Base-by-base conservation (phyloP, 106 monocot species). In the Acorus gramineus region DNA sequence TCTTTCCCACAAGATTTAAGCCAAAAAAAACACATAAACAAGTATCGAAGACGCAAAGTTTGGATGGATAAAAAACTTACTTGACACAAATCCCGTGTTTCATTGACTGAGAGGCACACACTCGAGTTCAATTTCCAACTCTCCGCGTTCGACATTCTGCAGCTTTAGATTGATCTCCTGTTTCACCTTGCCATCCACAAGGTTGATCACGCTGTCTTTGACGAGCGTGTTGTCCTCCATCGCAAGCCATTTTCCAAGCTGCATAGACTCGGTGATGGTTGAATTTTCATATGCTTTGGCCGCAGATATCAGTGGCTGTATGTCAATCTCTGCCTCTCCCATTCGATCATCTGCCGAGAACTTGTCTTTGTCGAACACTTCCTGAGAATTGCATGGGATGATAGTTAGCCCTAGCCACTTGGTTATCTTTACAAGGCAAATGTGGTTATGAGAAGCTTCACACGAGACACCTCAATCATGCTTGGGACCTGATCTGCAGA, bases 241-340 rank as follows among this genome's bases (percentile, higher is more conserved):
- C 1, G 84, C 90, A 53, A 86, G 13, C 75, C 86, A 87, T 78
- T 73, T 90, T 4, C 84, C 87, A 2, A 95, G 80, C 73, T 90
- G 90, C 64, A 67, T 69, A 5, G 82, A 64, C 66, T 85, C 84
- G 7, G 57, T 55, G 59, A 78, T 67, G 1, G 46, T 48, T 0
- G 79, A 86, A 59, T 59, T 90, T 55, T 95, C 94, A 44, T 76
- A 80, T 3, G 84, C 90, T 82, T 76, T 87, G 14, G 94, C 94
- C 7, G 84, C 81, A 2, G 81, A 47, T 12, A 96, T 76, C 50
- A 96, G 68, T 13, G 87, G 95, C 14, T 82, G 82, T 68, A 96
- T 96, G 53, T 96, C 87, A 42, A 96, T 82, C 59, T 96, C 95
- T 2, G 80, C 95, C 57, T 91, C 95, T 45, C 95, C 90, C 95